Conservation (phyloP, 2,329 filamentous ascomycete species). For the Cadophora malorum region DNA sequence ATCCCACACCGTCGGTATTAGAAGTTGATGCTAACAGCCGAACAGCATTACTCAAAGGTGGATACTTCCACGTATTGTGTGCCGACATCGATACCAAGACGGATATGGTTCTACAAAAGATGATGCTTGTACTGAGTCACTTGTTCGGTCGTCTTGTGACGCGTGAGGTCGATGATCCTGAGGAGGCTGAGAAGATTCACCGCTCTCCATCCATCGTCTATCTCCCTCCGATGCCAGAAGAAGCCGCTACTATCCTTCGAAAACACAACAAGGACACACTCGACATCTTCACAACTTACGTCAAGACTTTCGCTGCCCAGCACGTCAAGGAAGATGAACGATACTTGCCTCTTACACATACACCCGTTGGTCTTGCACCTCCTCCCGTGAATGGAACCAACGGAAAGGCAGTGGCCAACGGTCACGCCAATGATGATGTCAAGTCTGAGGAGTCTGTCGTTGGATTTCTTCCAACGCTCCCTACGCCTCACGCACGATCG, state of each 20-base stretch:
- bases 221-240: slow-evolving; percentile 66
- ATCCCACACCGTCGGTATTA: background rate
- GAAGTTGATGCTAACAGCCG: slow-evolving; percentile 28
- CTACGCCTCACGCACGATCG: slow-evolving; percentile 61
- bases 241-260: slow-evolving; percentile 61
- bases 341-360: slow-evolving; percentile 42
- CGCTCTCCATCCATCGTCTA: slow-evolving; percentile 68
- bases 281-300: slow-evolving; percentile 71
- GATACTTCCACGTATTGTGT: slow-evolving; percentile 73
- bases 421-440: slow-evolving; percentile 21
- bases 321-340: slow-evolving; percentile 50
- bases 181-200: slow-evolving; percentile 56
- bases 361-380: slow-evolving; percentile 34
- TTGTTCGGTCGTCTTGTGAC: slow-evolving; percentile 68
- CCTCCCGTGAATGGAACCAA: slow-evolving; percentile 26
- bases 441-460: slow-evolving; percentile 24
- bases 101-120: slow-evolving; percentile 57
- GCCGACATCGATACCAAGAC: slow-evolving; percentile 58
- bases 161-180: slow-evolving; percentile 56
- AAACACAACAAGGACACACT: slow-evolving; percentile 71
- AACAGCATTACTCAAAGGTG: slow-evolving; percentile 66
- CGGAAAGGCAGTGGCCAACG: slow-evolving; percentile 26
- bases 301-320: slow-evolving; percentile 71
- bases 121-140: slow-evolving; percentile 74
- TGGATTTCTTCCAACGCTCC: slow-evolving; percentile 43